A percentile compares a stretch with the other conserved stretches of the same genome.
Conservation (phyloP, 805 yeast genomes). For the Cyberlindnera lachancei region DNA sequence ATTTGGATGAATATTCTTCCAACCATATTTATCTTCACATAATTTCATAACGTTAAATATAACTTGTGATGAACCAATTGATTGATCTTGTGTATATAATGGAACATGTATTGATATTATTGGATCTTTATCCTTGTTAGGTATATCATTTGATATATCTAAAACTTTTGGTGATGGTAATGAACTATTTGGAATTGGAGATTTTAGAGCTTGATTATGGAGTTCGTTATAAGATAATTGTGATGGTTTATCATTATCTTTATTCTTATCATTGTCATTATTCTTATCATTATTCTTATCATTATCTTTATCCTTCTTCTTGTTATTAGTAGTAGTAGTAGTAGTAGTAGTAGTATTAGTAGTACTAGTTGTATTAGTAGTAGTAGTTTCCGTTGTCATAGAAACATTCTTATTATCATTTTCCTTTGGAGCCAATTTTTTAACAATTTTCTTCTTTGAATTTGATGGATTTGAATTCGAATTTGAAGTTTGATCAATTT, state of each 20-base stretch:
- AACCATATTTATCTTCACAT: slow-evolving; percentile 83
- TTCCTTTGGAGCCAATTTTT: neutral
- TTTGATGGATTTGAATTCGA: neutral
- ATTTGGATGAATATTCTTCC: slow-evolving; percentile 61
- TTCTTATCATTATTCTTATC: too few species aligned
- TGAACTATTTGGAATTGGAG: slow-evolving; percentile 12
- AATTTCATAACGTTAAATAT: slow-evolving; percentile 64
- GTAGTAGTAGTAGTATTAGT: too few species aligned
- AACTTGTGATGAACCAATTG: slow-evolving; percentile 55
- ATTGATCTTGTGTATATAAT: slow-evolving; percentile 36
- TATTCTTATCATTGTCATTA: too few species aligned
- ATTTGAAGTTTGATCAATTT: neutral
- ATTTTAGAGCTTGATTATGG: slow-evolving; percentile 15
- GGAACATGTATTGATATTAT: slow-evolving; percentile 52
- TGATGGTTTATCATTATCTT: neutral
- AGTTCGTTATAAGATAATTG: slow-evolving; percentile 12
- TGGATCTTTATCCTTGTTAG: slow-evolving; percentile 26
- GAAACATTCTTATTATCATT: neutral
- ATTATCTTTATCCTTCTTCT: too few species aligned
- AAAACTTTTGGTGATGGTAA: slow-evolving; percentile 17
- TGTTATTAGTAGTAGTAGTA: too few species aligned
- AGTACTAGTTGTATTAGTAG: too few species aligned
- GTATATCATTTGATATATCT: slow-evolving; percentile 4
- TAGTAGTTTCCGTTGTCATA: too few species aligned
- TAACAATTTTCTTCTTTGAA: slow-evolving; percentile 1